Percentiles rank a stretch among this genome's conserved stretches.
phyloP scores from a whole-genome alignment of 208 protist genomes.

The Herpetomonas tarakana region DNA sequence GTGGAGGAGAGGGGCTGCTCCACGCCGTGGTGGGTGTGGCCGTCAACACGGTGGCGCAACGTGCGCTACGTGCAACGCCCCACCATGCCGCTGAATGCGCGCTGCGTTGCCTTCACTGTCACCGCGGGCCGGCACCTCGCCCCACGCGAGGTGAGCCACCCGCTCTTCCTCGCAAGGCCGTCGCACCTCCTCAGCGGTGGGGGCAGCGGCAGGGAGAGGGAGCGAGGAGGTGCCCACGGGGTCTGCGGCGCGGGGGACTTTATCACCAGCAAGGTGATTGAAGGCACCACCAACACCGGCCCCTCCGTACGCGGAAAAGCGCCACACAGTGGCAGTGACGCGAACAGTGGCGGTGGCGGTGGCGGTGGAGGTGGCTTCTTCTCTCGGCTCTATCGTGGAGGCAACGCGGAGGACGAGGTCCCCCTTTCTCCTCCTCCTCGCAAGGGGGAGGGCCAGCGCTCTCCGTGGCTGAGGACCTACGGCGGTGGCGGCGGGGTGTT shows the following conservation, averaged over 20 bases:
- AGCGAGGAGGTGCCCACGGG: conserved; percentile 21
- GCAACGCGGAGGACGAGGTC: too few relatives aligned
- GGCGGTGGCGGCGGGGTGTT: conserved; percentile 12
- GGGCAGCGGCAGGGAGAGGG: conserved; percentile 1
- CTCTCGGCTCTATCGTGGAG: neutral
- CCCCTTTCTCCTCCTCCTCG: too few relatives aligned
- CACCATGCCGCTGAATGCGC: conserved; percentile 11
- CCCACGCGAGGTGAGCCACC: conserved; percentile 46
- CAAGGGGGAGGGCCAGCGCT: conserved; percentile 3
- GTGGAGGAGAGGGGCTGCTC: conserved; percentile 41
- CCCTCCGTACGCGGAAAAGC: neutral
- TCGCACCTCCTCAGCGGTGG: conserved; percentile 2
- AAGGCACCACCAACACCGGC: conserved; percentile 6
- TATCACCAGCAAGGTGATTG: conserved; percentile 19
- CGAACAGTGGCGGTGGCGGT: conserved; percentile 13
- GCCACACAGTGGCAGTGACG: too few relatives aligned
- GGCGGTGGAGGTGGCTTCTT: conserved; percentile 11
- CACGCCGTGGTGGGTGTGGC: conserved; percentile 76
- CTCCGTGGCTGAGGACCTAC: neutral
- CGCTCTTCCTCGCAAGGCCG: conserved; percentile 51
- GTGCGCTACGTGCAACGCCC: conserved; percentile 8
- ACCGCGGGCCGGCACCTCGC: conserved; percentile 50
- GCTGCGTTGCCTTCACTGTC: conserved; percentile 63
- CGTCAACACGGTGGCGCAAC: conserved; percentile 36
- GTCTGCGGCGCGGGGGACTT: conserved; percentile 21